Conservation (phyloP, 139 green algal species). For the Picochlorum costavermella region DNA sequence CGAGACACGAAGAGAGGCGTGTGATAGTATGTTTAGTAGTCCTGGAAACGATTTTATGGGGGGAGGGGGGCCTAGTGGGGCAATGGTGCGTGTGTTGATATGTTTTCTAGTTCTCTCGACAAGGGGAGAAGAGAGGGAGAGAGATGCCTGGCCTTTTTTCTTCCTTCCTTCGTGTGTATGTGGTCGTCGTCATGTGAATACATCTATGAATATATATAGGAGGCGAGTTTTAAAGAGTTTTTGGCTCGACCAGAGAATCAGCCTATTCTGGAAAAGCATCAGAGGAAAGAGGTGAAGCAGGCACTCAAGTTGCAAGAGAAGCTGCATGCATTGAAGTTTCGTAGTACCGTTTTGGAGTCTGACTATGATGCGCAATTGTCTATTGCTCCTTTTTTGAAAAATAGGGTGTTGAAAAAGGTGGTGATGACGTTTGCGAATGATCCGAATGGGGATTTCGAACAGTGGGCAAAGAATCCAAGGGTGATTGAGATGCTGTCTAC, state of each 20-base stretch:
- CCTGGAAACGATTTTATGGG: too few species aligned
- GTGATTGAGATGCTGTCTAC: slow-evolving; percentile 49
- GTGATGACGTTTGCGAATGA: slow-evolving; percentile 55
- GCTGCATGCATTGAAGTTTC: slow-evolving; percentile 30
- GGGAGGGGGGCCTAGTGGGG: neutral
- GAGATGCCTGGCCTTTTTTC: too few species aligned
- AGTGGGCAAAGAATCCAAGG: slow-evolving; percentile 45
- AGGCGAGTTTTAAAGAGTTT: slow-evolving; percentile 57
- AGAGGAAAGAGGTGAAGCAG: slow-evolving; percentile 40
- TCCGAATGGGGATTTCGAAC: slow-evolving; percentile 42
- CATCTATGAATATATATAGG: slow-evolving; percentile 6
- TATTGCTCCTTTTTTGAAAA: slow-evolving; percentile 45
- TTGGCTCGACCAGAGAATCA: slow-evolving; percentile 46
- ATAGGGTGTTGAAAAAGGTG: slow-evolving; percentile 39
- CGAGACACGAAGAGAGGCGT: too few species aligned
- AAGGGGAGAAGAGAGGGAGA: too few species aligned
- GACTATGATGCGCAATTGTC: slow-evolving; percentile 41
- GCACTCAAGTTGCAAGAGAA: slow-evolving; percentile 35
- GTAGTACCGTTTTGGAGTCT: slow-evolving; percentile 40
- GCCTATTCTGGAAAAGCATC: slow-evolving; percentile 43
- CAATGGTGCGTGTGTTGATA: neutral
- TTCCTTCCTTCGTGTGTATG: neutral
- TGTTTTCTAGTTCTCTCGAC: neutral
- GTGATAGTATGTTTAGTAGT: too few species aligned
- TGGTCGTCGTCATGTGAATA: too few species aligned